Base-by-base conservation (phyloP, 108 stramenopile species). In the Seminavis robusta region DNA sequence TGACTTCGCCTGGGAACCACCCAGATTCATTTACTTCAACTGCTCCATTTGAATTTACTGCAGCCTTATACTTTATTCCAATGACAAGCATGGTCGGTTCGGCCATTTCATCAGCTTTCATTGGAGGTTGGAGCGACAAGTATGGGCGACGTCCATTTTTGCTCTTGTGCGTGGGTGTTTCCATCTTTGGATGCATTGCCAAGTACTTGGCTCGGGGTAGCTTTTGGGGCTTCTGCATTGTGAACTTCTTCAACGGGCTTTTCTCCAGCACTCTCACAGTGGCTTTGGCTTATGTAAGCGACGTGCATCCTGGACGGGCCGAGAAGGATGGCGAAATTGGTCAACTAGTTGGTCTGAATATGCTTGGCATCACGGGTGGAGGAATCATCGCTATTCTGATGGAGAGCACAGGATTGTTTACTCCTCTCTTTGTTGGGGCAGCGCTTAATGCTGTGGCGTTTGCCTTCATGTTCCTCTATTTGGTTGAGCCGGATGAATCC, bases 381-480 rank as follows among this genome's bases (percentile, higher is more conserved):
- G 69, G 69, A 1, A 71, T 71, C 33, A 59, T 63, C 27, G 69
- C 69, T 1, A 56, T 71, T 2, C 19, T 71, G 29, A 54, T 68
- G 67, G 46, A 44, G 8, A 36, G 43, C 23, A 19, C 52, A 3
- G 68, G 68, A n/a, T 33, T 71, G 4, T 71, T 71, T 38, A 1
- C 63, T 4, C 63, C 69, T 23, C 46, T 71, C 0, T 65, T 34
- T 55, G 30, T 71, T 8, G 67, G 69, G 29, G 69, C 63, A 13
- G 56, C 29, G 1, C 8, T 71, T 2, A 55, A 46, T 42, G 34
- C 47, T 15, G 29, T 71, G 26, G 32, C 63, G 27, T 23, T 34
- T 10, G n/a, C 65, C 21, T 20, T 64, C 30, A 45, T 17, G 40
- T 29, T 29, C 10, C 9, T 3, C 3, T 64, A 52, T 13, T 42